Conservation (phyloP, 164 flowering plant genomes). For the Umbilicus rupestris region DNA sequence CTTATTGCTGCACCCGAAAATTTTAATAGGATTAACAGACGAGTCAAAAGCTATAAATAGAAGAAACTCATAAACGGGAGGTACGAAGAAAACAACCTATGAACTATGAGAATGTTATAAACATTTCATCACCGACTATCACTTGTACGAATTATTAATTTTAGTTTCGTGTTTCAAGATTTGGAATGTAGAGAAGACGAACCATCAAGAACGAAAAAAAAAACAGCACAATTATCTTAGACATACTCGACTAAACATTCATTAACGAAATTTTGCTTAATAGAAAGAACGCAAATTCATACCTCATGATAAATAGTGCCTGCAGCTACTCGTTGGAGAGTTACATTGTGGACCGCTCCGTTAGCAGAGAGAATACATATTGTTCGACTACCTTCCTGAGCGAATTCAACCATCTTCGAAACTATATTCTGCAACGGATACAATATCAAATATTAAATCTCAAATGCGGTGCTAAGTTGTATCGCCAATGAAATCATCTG, state of each 20-base stretch:
- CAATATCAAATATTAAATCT: background rate
- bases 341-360: slow-evolving; percentile 73
- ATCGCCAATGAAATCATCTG: background rate
- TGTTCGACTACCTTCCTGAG: slow-evolving; percentile 77
- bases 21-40: too few relatives aligned
- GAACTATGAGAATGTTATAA: background rate
- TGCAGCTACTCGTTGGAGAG: slow-evolving; percentile 62
- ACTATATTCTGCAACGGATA: slow-evolving; percentile 56
- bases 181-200: too few relatives aligned
- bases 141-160: too few relatives aligned
- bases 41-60: too few relatives aligned
- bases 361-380: slow-evolving; percentile 82
- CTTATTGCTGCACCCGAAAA: too few relatives aligned
- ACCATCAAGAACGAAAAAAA: too few relatives aligned
- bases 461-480: background rate
- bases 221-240: too few relatives aligned
- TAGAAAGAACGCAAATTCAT: background rate
- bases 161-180: background rate
- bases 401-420: slow-evolving; percentile 61
- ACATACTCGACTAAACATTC: too few relatives aligned
- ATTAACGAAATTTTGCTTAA: too few relatives aligned
- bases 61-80: too few relatives aligned
- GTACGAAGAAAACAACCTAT: too few relatives aligned
- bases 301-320: slow-evolving; percentile 83
- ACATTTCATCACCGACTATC: too few relatives aligned